Evolutionary conservation across 805 yeast species (phyloP).

Genomic region (Lipomyces lipofer): DNA sequence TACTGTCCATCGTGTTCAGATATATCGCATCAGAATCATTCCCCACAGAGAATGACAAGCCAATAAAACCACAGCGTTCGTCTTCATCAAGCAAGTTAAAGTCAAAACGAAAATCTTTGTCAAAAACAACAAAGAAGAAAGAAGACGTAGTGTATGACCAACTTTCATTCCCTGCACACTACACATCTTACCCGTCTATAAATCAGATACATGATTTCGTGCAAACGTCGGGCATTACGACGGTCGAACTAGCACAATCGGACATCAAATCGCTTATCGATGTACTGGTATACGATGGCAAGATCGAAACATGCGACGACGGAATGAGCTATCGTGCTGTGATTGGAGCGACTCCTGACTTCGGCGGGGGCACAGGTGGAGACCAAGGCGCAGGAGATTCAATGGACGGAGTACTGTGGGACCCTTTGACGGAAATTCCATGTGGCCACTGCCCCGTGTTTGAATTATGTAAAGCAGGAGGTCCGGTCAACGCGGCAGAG

Average conservation of each 20-base stretch:
- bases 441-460: constrained; percentile 40
- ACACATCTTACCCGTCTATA: constrained; percentile 67
- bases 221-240: constrained; percentile 67
- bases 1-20: constrained; percentile 84
- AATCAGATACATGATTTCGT: constrained; percentile 76
- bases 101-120: constrained; percentile 5
- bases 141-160: constrained; percentile 44
- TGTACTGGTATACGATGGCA: constrained; percentile 83
- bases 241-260: constrained; percentile 69
- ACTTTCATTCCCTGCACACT: constrained; percentile 56
- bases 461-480: constrained; percentile 35
- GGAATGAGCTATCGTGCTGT: constrained; percentile 70
- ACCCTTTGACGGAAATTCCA: constrained; percentile 38
- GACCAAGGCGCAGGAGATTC: constrained; percentile 14
- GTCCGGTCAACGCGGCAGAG: constrained; percentile 39
- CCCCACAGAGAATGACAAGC: constrained; percentile 46
- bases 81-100: not conserved
- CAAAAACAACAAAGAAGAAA: not conserved
- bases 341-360: constrained; percentile 46
- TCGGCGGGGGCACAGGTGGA: constrained; percentile 44
- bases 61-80: not conserved
- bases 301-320: constrained; percentile 60
- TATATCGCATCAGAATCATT: constrained; percentile 73
- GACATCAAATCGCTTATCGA: constrained; percentile 85
- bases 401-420: constrained; percentile 13